Evolutionary conservation across 2,329 filamentous ascomycete genomes (phyloP).

Genomic region (Alternaria sp.): DNA sequence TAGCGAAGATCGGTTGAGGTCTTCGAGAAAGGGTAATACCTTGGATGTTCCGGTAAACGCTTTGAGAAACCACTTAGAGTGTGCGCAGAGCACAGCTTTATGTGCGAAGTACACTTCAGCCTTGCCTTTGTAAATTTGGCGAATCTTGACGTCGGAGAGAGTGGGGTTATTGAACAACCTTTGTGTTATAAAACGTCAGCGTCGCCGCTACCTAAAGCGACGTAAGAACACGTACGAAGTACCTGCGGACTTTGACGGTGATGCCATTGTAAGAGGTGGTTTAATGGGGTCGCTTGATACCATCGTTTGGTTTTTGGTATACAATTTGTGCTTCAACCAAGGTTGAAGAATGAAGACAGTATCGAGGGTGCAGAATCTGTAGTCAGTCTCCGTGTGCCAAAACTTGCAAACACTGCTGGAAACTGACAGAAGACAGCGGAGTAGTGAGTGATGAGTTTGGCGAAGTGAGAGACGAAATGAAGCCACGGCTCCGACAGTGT

Average conservation of each 20-base stretch:
- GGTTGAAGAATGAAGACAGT: not conserved
- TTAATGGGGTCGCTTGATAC: no score
- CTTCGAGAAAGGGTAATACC: not conserved
- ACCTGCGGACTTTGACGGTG: not conserved
- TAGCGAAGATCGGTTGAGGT: not conserved
- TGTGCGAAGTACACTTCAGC: not conserved
- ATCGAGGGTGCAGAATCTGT: not conserved
- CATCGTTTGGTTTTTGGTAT: not conserved
- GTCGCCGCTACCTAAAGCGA: not conserved
- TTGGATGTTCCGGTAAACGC: not conserved
- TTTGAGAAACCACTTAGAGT: not conserved
- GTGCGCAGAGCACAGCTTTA: not conserved
- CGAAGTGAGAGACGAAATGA: not conserved
- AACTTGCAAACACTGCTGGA: not conserved
- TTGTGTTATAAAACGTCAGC: not conserved
- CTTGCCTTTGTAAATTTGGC: constrained; percentile 3
- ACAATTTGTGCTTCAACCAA: not conserved
- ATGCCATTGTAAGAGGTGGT: not conserved
- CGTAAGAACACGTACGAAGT: not conserved
- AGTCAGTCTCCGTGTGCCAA: not conserved
- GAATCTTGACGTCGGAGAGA: constrained; percentile 17
- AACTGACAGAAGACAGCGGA: not conserved
- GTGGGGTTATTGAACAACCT: constrained; percentile 18
- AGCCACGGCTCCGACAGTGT: not conserved
- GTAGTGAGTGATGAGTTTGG: not conserved